A percentile compares a stretch with the other conserved stretches of the same genome.
These are phyloP conservation scores for Calonectria honghensis DNA, from an alignment of 2,329 filamentous ascomycete genomes.

Conservation along the genomic window DNA sequence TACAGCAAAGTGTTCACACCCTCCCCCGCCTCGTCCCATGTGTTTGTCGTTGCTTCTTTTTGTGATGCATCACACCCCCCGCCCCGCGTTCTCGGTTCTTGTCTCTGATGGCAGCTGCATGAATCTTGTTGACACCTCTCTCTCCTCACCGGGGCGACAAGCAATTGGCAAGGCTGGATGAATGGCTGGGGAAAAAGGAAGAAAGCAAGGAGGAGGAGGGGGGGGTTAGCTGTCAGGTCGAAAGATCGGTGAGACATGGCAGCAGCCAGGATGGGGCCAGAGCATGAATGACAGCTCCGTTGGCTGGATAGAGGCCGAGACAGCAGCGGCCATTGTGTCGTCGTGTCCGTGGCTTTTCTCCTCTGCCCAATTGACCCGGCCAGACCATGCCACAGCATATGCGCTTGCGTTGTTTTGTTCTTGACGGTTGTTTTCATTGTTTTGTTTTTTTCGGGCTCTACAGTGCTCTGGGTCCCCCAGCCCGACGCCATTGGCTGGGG, in stretches of 20 bases:
- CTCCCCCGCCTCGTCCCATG: slow-evolving; percentile 6
- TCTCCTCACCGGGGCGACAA: background rate
- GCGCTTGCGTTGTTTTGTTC: background rate
- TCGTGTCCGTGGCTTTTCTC: background rate
- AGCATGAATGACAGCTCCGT: background rate
- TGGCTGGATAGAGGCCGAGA: slow-evolving; percentile 1
- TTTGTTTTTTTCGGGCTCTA: background rate
- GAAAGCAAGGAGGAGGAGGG: background rate
- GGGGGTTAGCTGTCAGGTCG: background rate
- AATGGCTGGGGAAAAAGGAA: background rate
- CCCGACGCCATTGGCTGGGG: background rate
- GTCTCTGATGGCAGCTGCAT: background rate
- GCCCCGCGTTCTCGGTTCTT: background rate
- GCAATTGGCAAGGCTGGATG: slow-evolving; percentile 6
- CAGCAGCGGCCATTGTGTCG: background rate
- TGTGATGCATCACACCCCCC: slow-evolving; percentile 14
- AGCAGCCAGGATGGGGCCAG: slow-evolving; percentile 1
- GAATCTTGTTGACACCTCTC: background rate
- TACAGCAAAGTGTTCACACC: slow-evolving; percentile 3
- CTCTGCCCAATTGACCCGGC: background rate
- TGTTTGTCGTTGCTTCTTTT: slow-evolving; percentile 7
- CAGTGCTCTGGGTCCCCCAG: background rate
- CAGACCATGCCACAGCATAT: background rate
- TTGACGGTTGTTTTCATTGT: background rate
- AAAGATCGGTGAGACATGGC: slow-evolving; percentile 24